phyloP scores from a whole-genome alignment of 1,139 yeast species.

The Candida sp. region DNA sequence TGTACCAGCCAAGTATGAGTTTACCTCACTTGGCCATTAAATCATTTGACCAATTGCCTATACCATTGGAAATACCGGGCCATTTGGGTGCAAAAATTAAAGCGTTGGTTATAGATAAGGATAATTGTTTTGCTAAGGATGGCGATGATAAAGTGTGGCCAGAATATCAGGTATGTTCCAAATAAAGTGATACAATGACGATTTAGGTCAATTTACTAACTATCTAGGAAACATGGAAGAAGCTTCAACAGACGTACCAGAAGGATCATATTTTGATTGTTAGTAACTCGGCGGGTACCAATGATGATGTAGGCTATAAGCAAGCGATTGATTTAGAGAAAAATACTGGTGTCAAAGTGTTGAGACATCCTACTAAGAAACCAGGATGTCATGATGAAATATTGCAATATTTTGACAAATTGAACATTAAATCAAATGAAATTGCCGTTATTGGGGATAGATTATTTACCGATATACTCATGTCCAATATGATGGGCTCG shows the following conservation, averaged over 20 bases:
- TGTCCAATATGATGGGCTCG: conserved; percentile 95
- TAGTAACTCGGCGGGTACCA: conserved; percentile 92
- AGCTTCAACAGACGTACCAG: conserved; percentile 55
- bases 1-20: conserved; percentile 64
- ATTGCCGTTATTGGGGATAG: conserved; percentile 90
- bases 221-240: conserved; percentile 49
- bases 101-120: conserved; percentile 90
- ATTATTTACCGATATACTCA: conserved; percentile 81
- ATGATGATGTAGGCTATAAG: conserved; percentile 58
- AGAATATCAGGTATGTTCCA: conserved; percentile 42
- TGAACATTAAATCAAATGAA: conserved; percentile 55
- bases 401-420: conserved; percentile 49
- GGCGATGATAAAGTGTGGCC: conserved; percentile 82
- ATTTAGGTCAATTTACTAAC: conserved; percentile 3
- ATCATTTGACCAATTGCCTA: conserved; percentile 58
- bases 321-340: conserved; percentile 67
- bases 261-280: conserved; percentile 71
- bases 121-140: conserved; percentile 90
- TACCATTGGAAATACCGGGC: conserved; percentile 40
- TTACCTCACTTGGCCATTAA: conserved; percentile 63
- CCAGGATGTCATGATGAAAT: conserved; percentile 87
- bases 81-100: conserved; percentile 41
- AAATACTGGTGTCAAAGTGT: conserved; percentile 72
- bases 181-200: no score
- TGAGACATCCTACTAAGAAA: conserved; percentile 77